Conservation (phyloP, 352 stramenopile species). For the Aphanomyces cochlioides region DNA sequence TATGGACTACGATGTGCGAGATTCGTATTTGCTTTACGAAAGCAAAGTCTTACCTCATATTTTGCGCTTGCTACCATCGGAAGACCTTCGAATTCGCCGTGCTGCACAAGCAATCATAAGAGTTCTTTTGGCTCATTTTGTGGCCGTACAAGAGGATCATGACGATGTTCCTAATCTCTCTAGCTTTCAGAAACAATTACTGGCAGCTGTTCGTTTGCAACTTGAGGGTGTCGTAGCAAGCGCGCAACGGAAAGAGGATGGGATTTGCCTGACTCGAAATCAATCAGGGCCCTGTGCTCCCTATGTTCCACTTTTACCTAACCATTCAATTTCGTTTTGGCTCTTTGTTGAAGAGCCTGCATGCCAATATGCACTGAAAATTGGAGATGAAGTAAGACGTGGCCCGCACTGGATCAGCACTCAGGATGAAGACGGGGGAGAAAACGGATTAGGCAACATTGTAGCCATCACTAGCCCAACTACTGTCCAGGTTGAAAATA, state of each 20-base stretch:
- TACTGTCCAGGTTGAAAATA: constrained; percentile 42
- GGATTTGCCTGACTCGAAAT: not conserved
- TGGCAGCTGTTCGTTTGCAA: constrained; percentile 61
- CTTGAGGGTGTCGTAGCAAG: constrained; percentile 48
- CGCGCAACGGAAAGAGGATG: not conserved
- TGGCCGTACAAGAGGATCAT: constrained; percentile 33
- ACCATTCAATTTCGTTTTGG: constrained; percentile 79
- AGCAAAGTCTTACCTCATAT: constrained; percentile 62
- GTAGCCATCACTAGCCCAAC: constrained; percentile 43
- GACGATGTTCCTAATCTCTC: constrained; percentile 33
- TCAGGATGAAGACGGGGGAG: constrained; percentile 32
- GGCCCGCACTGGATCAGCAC: constrained; percentile 49
- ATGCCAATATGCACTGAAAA: constrained; percentile 54
- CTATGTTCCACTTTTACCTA: constrained; percentile 30
- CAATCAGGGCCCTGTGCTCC: not conserved
- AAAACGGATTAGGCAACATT: constrained; percentile 42
- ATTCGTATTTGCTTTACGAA: constrained; percentile 68
- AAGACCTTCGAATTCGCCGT: constrained; percentile 45
- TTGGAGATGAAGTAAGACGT: constrained; percentile 61
- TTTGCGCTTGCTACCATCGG: constrained; percentile 49
- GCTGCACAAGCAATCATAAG: constrained; percentile 56
- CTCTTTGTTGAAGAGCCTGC: constrained; percentile 47
- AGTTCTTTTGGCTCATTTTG: constrained; percentile 60
- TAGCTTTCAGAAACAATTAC: constrained; percentile 63
- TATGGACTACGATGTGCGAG: constrained; percentile 72